phyloP scores from a whole-genome alignment of 2,329 filamentous ascomycete genomes.

The Aspergillus ochraceus region DNA sequence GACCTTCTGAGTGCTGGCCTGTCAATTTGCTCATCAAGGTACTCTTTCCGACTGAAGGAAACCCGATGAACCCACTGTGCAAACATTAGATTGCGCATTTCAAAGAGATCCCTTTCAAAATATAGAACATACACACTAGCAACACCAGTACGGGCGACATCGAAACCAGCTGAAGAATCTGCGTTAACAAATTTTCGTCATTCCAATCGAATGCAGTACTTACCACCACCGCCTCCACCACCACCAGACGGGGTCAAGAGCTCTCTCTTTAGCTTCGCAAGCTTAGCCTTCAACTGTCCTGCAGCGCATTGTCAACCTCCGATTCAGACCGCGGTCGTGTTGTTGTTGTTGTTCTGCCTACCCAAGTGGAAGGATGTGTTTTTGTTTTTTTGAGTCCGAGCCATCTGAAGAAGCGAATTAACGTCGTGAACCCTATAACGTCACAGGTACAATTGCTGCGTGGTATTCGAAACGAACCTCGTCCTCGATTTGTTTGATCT shows the following conservation, averaged over 20 bases:
- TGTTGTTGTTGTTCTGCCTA: conserved; percentile 24
- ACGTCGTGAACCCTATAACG: neutral
- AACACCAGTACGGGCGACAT: conserved; percentile 95
- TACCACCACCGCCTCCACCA: conserved; percentile 74
- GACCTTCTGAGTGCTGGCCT: conserved; percentile 87
- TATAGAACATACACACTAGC: conserved; percentile 71
- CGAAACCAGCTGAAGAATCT: conserved; percentile 69
- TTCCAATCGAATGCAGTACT: conserved; percentile 5
- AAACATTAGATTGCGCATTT: conserved; percentile 13
- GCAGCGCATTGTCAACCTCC: conserved; percentile 23
- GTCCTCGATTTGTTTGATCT: conserved; percentile 97
- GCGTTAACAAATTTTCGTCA: conserved; percentile 15
- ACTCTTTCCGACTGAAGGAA: conserved; percentile 97
- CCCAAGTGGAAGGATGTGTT: conserved; percentile 90
- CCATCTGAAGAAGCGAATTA: conserved; percentile 64
- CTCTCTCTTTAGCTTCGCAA: conserved; percentile 96
- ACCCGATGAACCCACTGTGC: conserved; percentile 81
- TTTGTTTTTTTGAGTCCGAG: conserved; percentile 96
- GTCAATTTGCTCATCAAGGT: conserved; percentile 94
- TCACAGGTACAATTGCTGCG: conserved; percentile 2
- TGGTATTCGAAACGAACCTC: conserved; percentile 63
- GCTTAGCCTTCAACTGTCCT: conserved; percentile 92
- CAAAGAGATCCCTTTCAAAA: neutral
- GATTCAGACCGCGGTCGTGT: neutral
- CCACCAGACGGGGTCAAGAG: conserved; percentile 78